A percentile compares a stretch with the other conserved stretches of the same genome.
Conservation (phyloP, 2,329 filamentous ascomycete species). For the Nothomitra cinnamomea region DNA sequence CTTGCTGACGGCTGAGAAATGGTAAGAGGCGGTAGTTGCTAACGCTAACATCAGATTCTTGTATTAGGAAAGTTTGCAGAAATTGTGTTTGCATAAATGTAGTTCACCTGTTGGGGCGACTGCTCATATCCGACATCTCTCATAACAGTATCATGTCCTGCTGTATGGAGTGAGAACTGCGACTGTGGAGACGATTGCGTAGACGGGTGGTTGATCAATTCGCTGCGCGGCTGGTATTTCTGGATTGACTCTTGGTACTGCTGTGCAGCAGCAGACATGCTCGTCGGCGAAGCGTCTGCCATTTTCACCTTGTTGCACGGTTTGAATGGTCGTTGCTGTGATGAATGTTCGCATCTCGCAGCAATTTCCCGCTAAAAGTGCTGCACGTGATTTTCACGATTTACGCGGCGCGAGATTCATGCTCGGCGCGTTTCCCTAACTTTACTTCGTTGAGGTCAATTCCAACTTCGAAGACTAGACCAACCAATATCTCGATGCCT, state of each 20-base stretch:
- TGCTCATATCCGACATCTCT: slow-evolving; percentile 5
- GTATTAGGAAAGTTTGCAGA: not conserved
- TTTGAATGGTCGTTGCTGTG: not conserved
- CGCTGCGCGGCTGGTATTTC: slow-evolving; percentile 11
- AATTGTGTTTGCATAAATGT: not conserved
- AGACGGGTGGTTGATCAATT: slow-evolving; percentile 4
- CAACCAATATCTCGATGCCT: slow-evolving; percentile 28
- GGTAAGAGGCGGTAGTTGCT: not conserved
- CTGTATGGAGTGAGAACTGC: not conserved
- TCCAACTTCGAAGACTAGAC: slow-evolving; percentile 6
- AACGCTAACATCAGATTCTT: not conserved
- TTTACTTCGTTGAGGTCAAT: no score
- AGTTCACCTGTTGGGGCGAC: slow-evolving; percentile 1
- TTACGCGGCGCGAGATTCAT: no score
- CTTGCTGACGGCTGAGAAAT: slow-evolving; percentile 2
- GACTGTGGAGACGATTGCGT: not conserved
- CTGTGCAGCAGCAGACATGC: slow-evolving; percentile 14
- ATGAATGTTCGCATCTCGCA: not conserved
- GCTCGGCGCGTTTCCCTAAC: no score
- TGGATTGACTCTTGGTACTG: slow-evolving; percentile 15
- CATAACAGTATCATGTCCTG: slow-evolving; percentile 9
- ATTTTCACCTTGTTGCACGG: not conserved
- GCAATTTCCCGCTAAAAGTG: not conserved
- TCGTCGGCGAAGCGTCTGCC: slow-evolving; percentile 6
- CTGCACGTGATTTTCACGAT: no score